Conservation (phyloP, 1,139 yeast species). For the Geotrichum restrictum region DNA sequence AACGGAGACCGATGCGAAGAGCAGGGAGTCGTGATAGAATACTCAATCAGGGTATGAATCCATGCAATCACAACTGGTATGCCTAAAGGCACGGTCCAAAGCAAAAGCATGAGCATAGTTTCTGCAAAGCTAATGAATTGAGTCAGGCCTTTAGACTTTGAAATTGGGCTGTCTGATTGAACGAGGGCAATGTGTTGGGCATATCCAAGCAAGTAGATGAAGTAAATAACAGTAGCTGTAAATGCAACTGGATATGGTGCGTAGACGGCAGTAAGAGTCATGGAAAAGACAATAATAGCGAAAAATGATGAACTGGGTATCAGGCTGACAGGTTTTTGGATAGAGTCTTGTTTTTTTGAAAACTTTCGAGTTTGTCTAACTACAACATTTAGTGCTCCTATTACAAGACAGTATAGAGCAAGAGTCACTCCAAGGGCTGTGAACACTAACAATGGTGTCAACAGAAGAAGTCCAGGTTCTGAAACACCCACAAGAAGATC, state of each 20-base stretch:
- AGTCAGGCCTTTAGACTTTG: background rate
- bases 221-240: conserved; percentile 15
- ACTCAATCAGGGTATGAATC: conserved; percentile 35
- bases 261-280: conserved; percentile 46
- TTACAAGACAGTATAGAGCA: background rate
- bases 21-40: conserved; percentile 34
- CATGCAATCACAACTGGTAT: conserved; percentile 39
- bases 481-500: conserved; percentile 31
- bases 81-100: conserved; percentile 37
- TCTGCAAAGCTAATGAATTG: conserved; percentile 10
- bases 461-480: conserved; percentile 35
- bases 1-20: conserved; percentile 34
- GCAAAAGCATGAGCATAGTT: conserved; percentile 27
- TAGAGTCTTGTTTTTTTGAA: background rate
- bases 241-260: conserved; percentile 72
- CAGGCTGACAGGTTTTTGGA: background rate
- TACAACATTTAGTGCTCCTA: background rate
- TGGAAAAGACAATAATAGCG: background rate
- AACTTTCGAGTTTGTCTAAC: background rate
- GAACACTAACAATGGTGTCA: conserved; percentile 31
- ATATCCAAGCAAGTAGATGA: conserved; percentile 1
- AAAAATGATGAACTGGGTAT: background rate
- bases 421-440: conserved; percentile 35
- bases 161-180: background rate
- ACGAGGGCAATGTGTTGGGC: background rate